Base-by-base conservation (phyloP, 108 stramenopile genomes). In the Epipyxis sp. region DNA sequence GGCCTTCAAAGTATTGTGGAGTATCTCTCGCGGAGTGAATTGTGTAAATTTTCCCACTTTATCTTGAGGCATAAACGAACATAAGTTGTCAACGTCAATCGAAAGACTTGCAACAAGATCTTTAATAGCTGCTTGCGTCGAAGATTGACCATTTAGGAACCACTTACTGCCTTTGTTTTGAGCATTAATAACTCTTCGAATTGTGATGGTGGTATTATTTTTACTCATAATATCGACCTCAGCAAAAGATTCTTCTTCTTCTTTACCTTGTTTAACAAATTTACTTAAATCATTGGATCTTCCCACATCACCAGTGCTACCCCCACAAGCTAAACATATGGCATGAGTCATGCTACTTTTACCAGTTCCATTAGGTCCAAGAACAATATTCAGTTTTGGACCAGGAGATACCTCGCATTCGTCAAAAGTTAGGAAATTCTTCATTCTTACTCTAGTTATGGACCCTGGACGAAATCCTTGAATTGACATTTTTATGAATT, bases 21-120 rank as follows among this genome's bases (percentile, higher is more conserved):
- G 78, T 1, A 95, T 84, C 34, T 91, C 81, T 69, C 90, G 77
- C 37, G 90, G 81, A 59, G 88, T 77, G 77, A 93, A 88, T 29
- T 90, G 92, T n/a, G 89, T 88, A 79, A 98, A 98, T 54, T 80
- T 87, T 2, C 93, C 92, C 1, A 98, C 95, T 77, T 86, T 86
- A 59, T 98, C 95, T 83, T 98, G 97, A 2, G 97, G 97, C 25
- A 98, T 78, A 72, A 98, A 94, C 40, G 94, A 94, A 83, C 94
- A 96, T 16, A 97, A 86, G 80, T 98, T 98, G 76, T 94, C 91
- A 76, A 98, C 87, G 10, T 88, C 77, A 29, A 96, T 94, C 58
- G 91, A 79, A 59, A 91, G 92, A 54, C 81, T 78, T 10, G 74
- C 32, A 13, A 93, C 90, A 39, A 90, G 62, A 68, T 91, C 86